Conservation (phyloP, 2,329 filamentous ascomycete genomes). For the Stemphylium vesicarium region DNA sequence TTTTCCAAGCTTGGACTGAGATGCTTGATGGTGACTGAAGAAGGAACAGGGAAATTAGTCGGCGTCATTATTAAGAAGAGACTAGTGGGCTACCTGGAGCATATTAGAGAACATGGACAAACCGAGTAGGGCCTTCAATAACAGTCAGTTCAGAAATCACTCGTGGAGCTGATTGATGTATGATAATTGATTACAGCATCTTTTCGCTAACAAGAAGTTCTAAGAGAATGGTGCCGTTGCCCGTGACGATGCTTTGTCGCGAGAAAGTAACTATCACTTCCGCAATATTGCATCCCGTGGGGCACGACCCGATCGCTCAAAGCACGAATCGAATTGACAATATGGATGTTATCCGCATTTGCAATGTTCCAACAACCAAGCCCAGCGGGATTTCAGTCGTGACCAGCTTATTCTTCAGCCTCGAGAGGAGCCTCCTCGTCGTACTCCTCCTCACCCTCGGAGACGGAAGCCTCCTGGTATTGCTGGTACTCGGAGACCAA, state of each 20-base stretch:
- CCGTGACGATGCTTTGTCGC: constrained; percentile 19
- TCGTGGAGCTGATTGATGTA: not conserved
- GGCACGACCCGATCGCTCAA: constrained; percentile 30
- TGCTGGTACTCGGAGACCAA: constrained; percentile 99
- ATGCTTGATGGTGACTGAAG: constrained; percentile 62
- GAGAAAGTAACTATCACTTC: constrained; percentile 22
- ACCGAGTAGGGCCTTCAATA: not conserved
- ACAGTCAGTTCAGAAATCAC: not conserved
- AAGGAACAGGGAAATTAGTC: constrained; percentile 57
- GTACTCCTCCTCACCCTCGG: constrained; percentile 96
- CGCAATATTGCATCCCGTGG: constrained; percentile 16
- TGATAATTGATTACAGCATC: constrained; percentile 37
- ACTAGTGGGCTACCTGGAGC: constrained; percentile 60
- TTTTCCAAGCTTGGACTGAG: constrained; percentile 64
- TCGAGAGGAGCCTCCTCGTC: constrained; percentile 81
- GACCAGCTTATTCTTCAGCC: constrained; percentile 64
- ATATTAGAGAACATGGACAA: constrained; percentile 12
- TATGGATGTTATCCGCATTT: constrained; percentile 16
- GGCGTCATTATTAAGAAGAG: constrained; percentile 67
- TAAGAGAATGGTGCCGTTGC: constrained; percentile 31
- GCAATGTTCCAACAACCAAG: constrained; percentile 25
- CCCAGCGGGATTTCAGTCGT: constrained; percentile 23
- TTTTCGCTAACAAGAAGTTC: constrained; percentile 47
- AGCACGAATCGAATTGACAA: constrained; percentile 35
- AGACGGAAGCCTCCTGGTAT: constrained; percentile 98